Base-by-base conservation (phyloP, 2,329 filamentous ascomycete species). In the Geoglossum cookeanum region DNA sequence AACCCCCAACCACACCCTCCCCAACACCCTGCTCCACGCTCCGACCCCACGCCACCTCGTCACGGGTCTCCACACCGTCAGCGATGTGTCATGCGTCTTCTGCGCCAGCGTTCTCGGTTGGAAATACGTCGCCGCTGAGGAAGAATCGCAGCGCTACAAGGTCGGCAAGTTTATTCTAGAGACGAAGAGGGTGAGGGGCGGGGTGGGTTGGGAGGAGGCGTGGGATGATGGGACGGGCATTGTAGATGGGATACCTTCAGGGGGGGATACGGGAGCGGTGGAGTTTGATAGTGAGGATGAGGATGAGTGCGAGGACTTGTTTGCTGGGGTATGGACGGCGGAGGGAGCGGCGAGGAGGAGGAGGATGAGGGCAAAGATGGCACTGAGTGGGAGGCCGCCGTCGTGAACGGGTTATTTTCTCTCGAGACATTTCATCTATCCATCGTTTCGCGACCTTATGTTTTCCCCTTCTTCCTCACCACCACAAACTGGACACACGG, bases 151-250 rank as follows among this genome's bases (percentile, higher is more conserved):
- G 67, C 70, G 73, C 57, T 83, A 83, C 63, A 83, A 83, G 64
- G 76, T 83, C 1, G 80, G 80, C n/a, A 83, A 82, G 64, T 83
- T 78, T 61, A 83, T 83, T 32, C 66, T 83, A 32, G 80, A 83
- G 66, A 81, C 78, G 48, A 78, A 75, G 66, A 69, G 74, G 56
- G 75, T 80, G 7, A 73, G 71, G 29, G 68, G 71, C 33, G 69
- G 69, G 15, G 70, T 72, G 17, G 73, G 68, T 22, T 83, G 80
- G 79, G 78, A 80, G 59, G 65, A 62, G 6, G 65, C 63, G 1
- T 62, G 65, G 2, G 64, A 63, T 11, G 58, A 56, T 27, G 59
- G 37, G 35, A 45, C 3, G 30, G 30, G 11, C 13, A 9, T 15
- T 11, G 54, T 29, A 1, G 57, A 45, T 8, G 57, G 29, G 15